Conservation (phyloP, 1,139 yeast species). For the Pichia sp. region DNA sequence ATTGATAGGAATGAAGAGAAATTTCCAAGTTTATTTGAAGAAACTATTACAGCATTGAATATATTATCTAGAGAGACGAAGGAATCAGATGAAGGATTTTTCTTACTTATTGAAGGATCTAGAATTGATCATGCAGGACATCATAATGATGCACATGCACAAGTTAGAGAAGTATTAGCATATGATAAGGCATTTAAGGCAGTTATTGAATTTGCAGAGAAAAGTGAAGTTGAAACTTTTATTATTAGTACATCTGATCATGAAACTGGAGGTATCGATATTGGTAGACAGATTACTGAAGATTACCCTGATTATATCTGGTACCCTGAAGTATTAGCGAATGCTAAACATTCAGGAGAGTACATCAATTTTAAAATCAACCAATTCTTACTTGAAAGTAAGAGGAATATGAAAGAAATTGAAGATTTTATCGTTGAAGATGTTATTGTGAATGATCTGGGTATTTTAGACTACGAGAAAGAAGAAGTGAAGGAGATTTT, state of each 20-base stretch:
- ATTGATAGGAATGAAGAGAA: slow-evolving; percentile 53
- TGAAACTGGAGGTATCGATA: slow-evolving; percentile 82
- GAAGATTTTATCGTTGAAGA: slow-evolving; percentile 41
- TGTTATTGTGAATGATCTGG: slow-evolving; percentile 43
- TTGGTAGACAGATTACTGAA: slow-evolving; percentile 63
- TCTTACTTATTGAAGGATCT: slow-evolving; percentile 76
- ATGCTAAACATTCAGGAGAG: slow-evolving; percentile 70
- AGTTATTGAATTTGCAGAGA: slow-evolving; percentile 58
- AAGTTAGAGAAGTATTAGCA: slow-evolving; percentile 68
- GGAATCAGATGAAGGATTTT: slow-evolving; percentile 70
- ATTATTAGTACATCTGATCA: slow-evolving; percentile 79
- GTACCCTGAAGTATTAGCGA: slow-evolving; percentile 64
- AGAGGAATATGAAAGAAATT: slow-evolving; percentile 24
- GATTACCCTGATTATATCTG: slow-evolving; percentile 63
- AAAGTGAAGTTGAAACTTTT: slow-evolving; percentile 61
- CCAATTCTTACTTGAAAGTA: slow-evolving; percentile 1
- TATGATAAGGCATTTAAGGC: slow-evolving; percentile 70
- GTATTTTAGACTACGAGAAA: slow-evolving; percentile 45
- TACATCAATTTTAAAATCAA: slow-evolving; percentile 40
- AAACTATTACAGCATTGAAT: slow-evolving; percentile 59
- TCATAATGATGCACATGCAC: slow-evolving; percentile 82
- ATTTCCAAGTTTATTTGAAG: slow-evolving; percentile 71
- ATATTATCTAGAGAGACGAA: slow-evolving; percentile 58
- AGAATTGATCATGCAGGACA: slow-evolving; percentile 93
- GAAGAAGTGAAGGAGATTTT: slow-evolving; percentile 7